Evolutionary conservation across 495 filamentous ascomycete species (phyloP).

Genomic region (Neurospora sp.): DNA sequence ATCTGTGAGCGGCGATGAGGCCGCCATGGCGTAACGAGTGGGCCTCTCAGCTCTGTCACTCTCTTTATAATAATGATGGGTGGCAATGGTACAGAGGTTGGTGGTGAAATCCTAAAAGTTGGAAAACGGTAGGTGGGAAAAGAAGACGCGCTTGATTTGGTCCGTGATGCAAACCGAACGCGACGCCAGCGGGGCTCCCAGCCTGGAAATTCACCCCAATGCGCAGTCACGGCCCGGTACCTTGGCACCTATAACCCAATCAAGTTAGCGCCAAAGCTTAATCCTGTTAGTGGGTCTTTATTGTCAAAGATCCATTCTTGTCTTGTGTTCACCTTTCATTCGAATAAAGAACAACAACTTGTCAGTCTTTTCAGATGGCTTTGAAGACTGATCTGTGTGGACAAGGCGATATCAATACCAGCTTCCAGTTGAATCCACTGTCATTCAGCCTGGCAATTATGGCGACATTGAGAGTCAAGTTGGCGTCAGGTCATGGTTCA

Average conservation of each 20-base stretch:
- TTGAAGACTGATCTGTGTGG: not conserved
- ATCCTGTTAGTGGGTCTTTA: not conserved
- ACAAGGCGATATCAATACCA: not conserved
- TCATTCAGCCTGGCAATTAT: no score
- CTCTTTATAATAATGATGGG: not conserved
- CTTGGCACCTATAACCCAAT: not conserved
- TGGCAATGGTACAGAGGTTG: not conserved
- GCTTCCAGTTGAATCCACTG: no score
- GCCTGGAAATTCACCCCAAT: not conserved
- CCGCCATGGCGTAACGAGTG: not conserved
- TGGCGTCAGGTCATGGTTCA: not conserved
- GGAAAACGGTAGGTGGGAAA: not conserved
- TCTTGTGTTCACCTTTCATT: not conserved
- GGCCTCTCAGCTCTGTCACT: not conserved
- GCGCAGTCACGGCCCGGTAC: not conserved
- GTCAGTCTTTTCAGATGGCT: not conserved
- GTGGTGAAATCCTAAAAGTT: not conserved
- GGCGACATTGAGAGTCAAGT: not conserved
- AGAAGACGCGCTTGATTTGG: not conserved
- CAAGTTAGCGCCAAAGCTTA: not conserved
- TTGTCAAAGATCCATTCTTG: not conserved
- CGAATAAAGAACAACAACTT: not conserved
- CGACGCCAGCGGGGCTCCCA: not conserved
- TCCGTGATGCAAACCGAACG: not conserved
- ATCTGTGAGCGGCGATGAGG: slow-evolving; percentile 12